Conservation (phyloP, 2,329 filamentous ascomycete genomes). For the Exophiala aquamarina region DNA sequence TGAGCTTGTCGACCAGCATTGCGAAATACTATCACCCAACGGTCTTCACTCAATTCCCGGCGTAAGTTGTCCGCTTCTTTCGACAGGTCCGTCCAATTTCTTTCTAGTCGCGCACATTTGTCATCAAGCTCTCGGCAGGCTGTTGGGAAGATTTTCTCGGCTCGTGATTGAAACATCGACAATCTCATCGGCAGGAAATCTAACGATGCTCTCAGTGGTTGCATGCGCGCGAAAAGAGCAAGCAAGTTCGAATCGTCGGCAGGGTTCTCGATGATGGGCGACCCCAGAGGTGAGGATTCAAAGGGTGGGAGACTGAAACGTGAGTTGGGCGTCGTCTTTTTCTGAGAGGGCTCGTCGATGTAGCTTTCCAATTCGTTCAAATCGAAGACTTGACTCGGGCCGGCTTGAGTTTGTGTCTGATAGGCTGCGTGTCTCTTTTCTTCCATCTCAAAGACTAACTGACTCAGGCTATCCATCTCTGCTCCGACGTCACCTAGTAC, state of each 20-base stretch:
- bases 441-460: constrained; percentile 95
- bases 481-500: constrained; percentile 90
- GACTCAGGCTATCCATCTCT: constrained; percentile 77
- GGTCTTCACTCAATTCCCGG: constrained; percentile 89
- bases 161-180: constrained; percentile 79
- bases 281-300: constrained; percentile 40
- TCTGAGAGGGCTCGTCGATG: constrained; percentile 73
- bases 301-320: constrained; percentile 69
- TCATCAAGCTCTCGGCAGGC: constrained; percentile 86
- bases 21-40: constrained; percentile 93
- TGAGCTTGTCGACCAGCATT: constrained; percentile 88
- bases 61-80: constrained; percentile 85
- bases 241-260: constrained; percentile 87
- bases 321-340: constrained; percentile 50
- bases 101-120: constrained; percentile 71
- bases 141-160: constrained; percentile 77
- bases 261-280: constrained; percentile 45
- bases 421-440: constrained; percentile 82
- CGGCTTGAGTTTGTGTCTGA: constrained; percentile 63
- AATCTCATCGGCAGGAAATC: constrained; percentile 96
- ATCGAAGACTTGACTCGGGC: constrained; percentile 62
- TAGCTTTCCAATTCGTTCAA: constrained; percentile 91
- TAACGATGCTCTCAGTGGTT: constrained; percentile 85
- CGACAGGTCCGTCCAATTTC: constrained; percentile 84
- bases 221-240: constrained; percentile 91